Evolutionary conservation across 768 basidiomycete species (phyloP).

Genomic region (Mycena metata): DNA sequence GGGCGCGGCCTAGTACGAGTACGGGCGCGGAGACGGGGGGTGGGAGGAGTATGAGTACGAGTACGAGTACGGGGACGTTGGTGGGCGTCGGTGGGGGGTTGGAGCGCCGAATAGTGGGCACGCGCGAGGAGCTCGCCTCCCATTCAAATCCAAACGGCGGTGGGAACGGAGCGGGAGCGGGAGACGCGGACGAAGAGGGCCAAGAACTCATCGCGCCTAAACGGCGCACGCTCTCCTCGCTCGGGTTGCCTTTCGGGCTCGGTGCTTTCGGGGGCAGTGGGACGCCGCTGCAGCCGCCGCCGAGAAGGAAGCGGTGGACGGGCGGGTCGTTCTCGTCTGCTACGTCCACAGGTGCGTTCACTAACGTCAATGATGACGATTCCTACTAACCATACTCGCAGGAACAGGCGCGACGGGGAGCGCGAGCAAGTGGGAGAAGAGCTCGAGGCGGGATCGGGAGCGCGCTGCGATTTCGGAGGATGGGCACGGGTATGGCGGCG

Average conservation of each 20-base stretch:
- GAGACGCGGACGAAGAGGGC: neutral
- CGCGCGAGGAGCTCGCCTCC: neutral
- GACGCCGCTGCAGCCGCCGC: constrained; percentile 62
- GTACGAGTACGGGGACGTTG: neutral
- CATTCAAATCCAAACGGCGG: too few species aligned
- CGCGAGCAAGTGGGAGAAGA: too few species aligned
- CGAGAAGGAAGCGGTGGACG: constrained; percentile 58
- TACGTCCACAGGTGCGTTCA: too few species aligned
- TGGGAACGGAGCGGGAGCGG: too few species aligned
- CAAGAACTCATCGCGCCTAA: neutral
- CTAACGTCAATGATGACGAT: too few species aligned
- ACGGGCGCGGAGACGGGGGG: too few species aligned
- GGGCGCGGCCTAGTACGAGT: too few species aligned
- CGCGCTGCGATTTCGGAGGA: neutral
- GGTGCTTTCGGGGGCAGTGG: constrained; percentile 27
- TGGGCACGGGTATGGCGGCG: neutral
- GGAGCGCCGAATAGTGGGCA: constrained; percentile 2
- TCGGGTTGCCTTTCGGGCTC: neutral
- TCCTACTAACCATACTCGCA: too few species aligned
- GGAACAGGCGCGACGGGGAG: too few species aligned
- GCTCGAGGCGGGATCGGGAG: neutral
- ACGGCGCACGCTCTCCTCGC: constrained; percentile 20
- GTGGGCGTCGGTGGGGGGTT: neutral
- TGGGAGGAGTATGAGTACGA: neutral
- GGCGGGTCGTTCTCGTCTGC: too few species aligned